phyloP scores from a whole-genome alignment of 345 rosid genomes.

The Noccaea caerulescens region DNA sequence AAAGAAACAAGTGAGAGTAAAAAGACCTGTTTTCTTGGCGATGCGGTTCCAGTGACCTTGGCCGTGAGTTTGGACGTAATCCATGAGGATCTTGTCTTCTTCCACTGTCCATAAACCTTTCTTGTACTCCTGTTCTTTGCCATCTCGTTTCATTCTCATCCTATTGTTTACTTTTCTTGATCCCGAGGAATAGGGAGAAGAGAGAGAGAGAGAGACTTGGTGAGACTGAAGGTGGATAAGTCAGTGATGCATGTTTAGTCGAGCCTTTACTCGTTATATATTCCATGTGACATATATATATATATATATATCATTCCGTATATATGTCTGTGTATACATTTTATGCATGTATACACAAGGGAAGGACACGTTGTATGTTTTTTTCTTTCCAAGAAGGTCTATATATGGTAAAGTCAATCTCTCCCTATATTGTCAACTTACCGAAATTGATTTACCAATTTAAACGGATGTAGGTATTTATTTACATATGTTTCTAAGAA shows the following conservation, averaged over 20 bases:
- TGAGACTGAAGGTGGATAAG: slow-evolving; percentile 27
- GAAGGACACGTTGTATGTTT: slow-evolving; percentile 5
- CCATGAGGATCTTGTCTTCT: slow-evolving; percentile 64
- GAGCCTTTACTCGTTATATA: slow-evolving; percentile 11
- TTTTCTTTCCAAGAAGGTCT: neutral
- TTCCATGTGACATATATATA: slow-evolving; percentile 10
- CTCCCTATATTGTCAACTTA: no score
- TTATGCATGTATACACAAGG: neutral
- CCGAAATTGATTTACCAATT: no score
- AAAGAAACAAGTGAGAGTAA: slow-evolving; percentile 4
- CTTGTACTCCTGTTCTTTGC: slow-evolving; percentile 46
- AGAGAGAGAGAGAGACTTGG: slow-evolving; percentile 21
- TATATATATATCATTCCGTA: neutral
- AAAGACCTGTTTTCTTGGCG: slow-evolving; percentile 54
- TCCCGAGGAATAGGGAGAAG: slow-evolving; percentile 34
- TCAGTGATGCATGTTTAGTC: slow-evolving; percentile 35
- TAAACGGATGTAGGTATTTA: no score
- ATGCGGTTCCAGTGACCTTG: slow-evolving; percentile 65
- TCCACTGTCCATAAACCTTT: slow-evolving; percentile 68
- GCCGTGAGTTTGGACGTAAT: slow-evolving; percentile 54
- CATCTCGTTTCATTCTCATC: slow-evolving; percentile 40
- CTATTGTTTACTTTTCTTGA: slow-evolving; percentile 20
- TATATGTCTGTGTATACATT: neutral
- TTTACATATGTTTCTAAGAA: no score
- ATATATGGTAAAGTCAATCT: no score